Conservation (phyloP, 768 basidiomycete species). For the Imleria badia region DNA sequence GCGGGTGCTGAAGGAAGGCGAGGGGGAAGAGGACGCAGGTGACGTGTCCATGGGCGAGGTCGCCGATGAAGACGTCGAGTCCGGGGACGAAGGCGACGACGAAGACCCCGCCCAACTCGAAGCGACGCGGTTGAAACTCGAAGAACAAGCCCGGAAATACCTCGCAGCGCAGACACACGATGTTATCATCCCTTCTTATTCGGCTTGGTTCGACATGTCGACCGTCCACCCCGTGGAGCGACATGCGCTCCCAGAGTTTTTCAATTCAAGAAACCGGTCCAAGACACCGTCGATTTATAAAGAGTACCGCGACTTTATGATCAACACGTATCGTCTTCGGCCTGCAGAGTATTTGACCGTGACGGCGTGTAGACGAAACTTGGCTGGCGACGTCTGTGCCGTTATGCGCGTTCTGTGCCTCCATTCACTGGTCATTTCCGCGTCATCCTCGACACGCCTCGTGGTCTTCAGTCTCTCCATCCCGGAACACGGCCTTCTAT, state of each 20-base stretch:
- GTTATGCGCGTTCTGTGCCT: conserved; percentile 97
- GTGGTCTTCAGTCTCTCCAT: conserved; percentile 92
- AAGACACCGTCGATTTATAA: conserved; percentile 98
- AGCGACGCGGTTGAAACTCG: conserved; percentile 73
- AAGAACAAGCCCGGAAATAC: conserved; percentile 89
- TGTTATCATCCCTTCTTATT: conserved; percentile 94
- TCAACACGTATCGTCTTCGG: conserved; percentile 94
- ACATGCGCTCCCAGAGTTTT: conserved; percentile 95
- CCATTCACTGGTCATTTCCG: conserved; percentile 99
- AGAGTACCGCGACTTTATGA: conserved; percentile 99
- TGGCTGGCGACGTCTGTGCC: conserved; percentile 97
- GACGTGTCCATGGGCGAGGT: conserved; percentile 84
- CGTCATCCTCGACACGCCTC: conserved; percentile 94
- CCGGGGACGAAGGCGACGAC: conserved; percentile 79
- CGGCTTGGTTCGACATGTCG: conserved; percentile 97
- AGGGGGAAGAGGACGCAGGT: conserved; percentile 65
- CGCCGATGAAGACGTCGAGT: conserved; percentile 73
- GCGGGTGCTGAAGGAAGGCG: conserved; percentile 46
- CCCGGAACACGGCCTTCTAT: conserved; percentile 65
- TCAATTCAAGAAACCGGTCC: conserved; percentile 90
- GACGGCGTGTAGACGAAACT: conserved; percentile 92
- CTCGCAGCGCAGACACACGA: conserved; percentile 97
- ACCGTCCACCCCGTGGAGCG: conserved; percentile 91
- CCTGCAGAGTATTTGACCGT: conserved; percentile 96
- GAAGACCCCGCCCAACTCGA: conserved; percentile 85